Conservation (phyloP, 2,329 filamentous ascomycete genomes). For the Aspergillus sclerotialis region DNA sequence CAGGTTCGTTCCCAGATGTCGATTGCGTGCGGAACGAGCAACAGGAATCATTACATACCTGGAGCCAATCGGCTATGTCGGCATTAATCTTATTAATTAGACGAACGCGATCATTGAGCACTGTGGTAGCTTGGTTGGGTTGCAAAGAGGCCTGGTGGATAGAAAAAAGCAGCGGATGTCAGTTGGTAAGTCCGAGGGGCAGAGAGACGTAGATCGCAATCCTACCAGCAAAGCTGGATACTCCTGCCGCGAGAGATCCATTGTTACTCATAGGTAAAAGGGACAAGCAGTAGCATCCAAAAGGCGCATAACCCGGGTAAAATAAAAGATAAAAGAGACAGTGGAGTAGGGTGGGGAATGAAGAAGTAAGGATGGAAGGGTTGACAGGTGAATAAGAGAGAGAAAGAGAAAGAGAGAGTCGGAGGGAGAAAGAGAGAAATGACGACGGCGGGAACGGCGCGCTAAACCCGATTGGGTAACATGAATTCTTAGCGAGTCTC, state of each 20-base stretch:
- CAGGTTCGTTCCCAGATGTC: constrained; percentile 4
- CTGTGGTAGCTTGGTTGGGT: constrained; percentile 71
- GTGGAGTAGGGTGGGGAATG: constrained; percentile 8
- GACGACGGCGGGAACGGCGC: not conserved
- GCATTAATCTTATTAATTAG: constrained; percentile 78
- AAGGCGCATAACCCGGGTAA: constrained; percentile 26
- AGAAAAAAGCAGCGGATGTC: constrained; percentile 6
- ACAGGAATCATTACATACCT: constrained; percentile 52
- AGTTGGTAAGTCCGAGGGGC: constrained; percentile 8
- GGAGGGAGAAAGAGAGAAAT: constrained; percentile 6
- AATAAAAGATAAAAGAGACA: constrained; percentile 7
- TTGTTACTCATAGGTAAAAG: constrained; percentile 33
- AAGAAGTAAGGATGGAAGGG: constrained; percentile 5
- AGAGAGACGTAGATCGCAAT: constrained; percentile 11
- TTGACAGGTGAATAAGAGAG: constrained; percentile 5
- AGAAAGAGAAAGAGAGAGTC: constrained; percentile 5
- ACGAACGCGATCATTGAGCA: constrained; percentile 80
- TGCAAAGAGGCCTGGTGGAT: constrained; percentile 63
- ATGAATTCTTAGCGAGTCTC: not conserved
- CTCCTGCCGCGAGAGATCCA: constrained; percentile 77
- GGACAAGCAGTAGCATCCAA: constrained; percentile 11
- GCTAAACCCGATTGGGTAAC: not conserved
- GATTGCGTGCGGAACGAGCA: constrained; percentile 6
- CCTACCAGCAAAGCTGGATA: constrained; percentile 93
- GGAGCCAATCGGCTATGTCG: constrained; percentile 94